Evolutionary conservation across 495 filamentous ascomycete genomes (phyloP), one percentile per base, ranked within the genome.

Genomic region (Daldinia grandis): DNA sequence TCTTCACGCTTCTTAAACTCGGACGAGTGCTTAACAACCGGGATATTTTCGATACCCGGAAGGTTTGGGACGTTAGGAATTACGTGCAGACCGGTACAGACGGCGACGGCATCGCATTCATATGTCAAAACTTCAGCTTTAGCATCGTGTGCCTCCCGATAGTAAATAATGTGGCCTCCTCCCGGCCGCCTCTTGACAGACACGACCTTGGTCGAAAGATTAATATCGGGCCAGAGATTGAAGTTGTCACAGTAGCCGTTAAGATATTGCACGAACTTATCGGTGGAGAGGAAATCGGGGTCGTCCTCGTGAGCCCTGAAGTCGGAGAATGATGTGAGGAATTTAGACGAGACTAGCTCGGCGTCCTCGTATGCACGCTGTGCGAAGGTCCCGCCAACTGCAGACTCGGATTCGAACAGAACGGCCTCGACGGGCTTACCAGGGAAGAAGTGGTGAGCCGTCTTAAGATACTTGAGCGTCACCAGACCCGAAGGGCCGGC

Each of bases 1-100:
- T 83, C 76, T 9, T 69, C 67, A 30, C 78, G 73, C 5, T 44
- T 56, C 66, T 84, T 84, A 72, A 83, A 82, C 40, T 83, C 59
- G 1, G 78, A 79, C 1, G 82, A 84, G 64, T 84, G 81, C 31
- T 81, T 66, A 1, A 77, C 76, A 9, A 70, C 62, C 3, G 80
- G 75, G 1, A 84, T 68, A 10, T 79, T 71, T 56, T 82, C 77
- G 17, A 82, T 73, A 5, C 82, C 82, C 0, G 67, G 51, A 19
- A 84, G 74, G 19, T 60, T 12, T 1, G 82, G 82, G 3, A 81
- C 76, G 47, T 81, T 79, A 7, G 81, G 80, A 7, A 64, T 61
- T 12, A 81, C 77, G 44, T 83, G 81, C 1, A 83, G 72, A 2
- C 81, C 82, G 4, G 79, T 80, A 62, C 81, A 84, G 25, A 83